A percentile compares a stretch with the other conserved stretches of the same genome.
Conservation (phyloP, 1,284 basidiomycete species). For the Ganoderma sinense region DNA sequence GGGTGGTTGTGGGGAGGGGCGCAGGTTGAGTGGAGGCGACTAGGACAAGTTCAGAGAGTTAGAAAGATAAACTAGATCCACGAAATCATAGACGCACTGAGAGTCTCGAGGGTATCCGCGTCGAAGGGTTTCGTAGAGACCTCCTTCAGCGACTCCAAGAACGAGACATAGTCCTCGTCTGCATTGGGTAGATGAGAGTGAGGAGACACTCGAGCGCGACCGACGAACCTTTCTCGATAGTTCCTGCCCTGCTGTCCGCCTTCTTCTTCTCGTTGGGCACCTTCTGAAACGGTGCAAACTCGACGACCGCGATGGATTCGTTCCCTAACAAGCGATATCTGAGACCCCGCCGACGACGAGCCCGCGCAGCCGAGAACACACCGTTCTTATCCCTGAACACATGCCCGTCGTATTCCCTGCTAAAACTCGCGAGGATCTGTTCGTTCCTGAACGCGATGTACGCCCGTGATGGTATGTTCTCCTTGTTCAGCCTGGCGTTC, state of each 20-base stretch:
- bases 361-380: constrained; percentile 43
- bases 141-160: constrained; percentile 71
- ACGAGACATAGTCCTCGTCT: constrained; percentile 69
- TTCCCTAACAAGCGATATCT: constrained; percentile 62
- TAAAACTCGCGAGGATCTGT: constrained; percentile 79
- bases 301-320: constrained; percentile 89
- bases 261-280: constrained; percentile 80
- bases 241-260: constrained; percentile 70
- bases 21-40: constrained; percentile 66
- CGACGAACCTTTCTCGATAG: constrained; percentile 75
- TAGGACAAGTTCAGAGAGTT: constrained; percentile 47
- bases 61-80: constrained; percentile 11
- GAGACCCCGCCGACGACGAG: constrained; percentile 10
- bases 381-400: constrained; percentile 92
- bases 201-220: not conserved
- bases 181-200: not conserved
- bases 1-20: constrained; percentile 79
- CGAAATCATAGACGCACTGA: constrained; percentile 55
- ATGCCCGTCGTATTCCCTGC: constrained; percentile 91
- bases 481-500: constrained; percentile 70
- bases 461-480: constrained; percentile 86
- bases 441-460: constrained; percentile 90
- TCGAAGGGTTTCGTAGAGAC: constrained; percentile 56
- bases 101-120: constrained; percentile 63
- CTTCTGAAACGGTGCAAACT: constrained; percentile 94